Evolutionary conservation across 495 filamentous ascomycete species (phyloP).

Genomic region (Cryomyces minteri): DNA sequence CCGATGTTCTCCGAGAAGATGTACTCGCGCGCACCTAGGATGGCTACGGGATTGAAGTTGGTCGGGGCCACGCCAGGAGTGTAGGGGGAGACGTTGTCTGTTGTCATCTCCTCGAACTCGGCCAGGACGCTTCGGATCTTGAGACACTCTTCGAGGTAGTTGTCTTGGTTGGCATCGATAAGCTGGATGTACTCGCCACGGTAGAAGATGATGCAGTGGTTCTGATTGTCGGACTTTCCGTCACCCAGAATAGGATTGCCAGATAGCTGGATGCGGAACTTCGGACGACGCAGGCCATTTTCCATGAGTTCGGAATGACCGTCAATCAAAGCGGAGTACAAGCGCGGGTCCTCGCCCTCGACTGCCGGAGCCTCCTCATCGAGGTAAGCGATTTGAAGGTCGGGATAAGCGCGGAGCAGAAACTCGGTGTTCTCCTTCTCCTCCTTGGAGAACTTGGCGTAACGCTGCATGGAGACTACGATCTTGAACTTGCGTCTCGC

Average conservation of each 20-base stretch:
- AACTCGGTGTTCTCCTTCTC: constrained; percentile 99
- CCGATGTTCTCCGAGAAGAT: constrained; percentile 99
- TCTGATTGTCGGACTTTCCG: constrained; percentile 98
- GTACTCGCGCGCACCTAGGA: constrained; percentile 97
- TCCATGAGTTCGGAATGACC: constrained; percentile 98
- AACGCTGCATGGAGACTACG: constrained; percentile 94
- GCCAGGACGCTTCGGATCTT: constrained; percentile 98
- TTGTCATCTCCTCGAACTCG: constrained; percentile 98
- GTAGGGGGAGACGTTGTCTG: constrained; percentile 93
- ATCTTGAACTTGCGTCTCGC: constrained; percentile 98
- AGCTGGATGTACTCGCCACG: constrained; percentile 99
- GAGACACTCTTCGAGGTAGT: constrained; percentile 96
- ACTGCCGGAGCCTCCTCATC: constrained; percentile 82
- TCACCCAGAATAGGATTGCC: constrained; percentile 99
- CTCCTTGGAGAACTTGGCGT: constrained; percentile 98
- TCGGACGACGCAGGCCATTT: constrained; percentile 88
- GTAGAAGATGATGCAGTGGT: constrained; percentile 96
- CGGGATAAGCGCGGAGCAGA: constrained; percentile 88
- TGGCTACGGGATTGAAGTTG: constrained; percentile 64
- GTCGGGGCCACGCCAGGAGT: constrained; percentile 70
- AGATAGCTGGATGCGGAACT: constrained; percentile 97
- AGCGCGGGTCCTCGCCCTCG: constrained; percentile 86
- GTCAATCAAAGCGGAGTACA: constrained; percentile 93
- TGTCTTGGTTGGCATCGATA: constrained; percentile 98
- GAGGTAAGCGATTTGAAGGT: constrained; percentile 94